These are phyloP conservation scores for Magnaporthales sp. DNA, from an alignment of 2,329 filamentous ascomycete genomes.

Conservation along the genomic window DNA sequence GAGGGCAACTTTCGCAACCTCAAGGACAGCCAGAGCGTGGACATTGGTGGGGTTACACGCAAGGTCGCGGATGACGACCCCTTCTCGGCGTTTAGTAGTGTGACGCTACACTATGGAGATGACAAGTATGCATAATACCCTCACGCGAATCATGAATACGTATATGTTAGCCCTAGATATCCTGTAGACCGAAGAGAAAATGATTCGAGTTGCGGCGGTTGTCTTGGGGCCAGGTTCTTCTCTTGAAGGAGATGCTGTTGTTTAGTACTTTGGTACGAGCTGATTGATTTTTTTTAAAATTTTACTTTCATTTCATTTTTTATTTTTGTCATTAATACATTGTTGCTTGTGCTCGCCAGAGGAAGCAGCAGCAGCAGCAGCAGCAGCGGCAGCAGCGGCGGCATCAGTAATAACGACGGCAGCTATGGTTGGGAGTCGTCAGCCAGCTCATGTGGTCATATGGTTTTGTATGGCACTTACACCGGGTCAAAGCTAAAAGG, in stretches of 20 bases:
- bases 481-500: too few relatives aligned
- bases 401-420: too few relatives aligned
- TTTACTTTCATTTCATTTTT: too few relatives aligned
- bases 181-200: background rate
- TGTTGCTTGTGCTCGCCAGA: too few relatives aligned
- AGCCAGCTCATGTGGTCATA: too few relatives aligned
- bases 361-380: too few relatives aligned
- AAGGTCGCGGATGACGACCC: constrained; percentile 86
- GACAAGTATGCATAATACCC: constrained; percentile 44
- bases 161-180: constrained; percentile 1
- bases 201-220: background rate
- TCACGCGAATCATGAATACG: background rate
- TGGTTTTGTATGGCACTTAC: too few relatives aligned
- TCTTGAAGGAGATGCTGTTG: background rate
- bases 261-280: background rate
- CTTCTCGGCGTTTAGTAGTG: constrained; percentile 97
- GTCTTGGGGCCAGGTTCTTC: background rate
- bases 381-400: too few relatives aligned
- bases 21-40: constrained; percentile 93
- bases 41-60: constrained; percentile 60
- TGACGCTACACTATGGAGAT: constrained; percentile 92
- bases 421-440: too few relatives aligned
- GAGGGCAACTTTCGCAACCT: constrained; percentile 97
- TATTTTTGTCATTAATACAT: too few relatives aligned
- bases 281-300: too few relatives aligned